phyloP scores from a whole-genome alignment of 2,329 filamentous ascomycete species.

The Penicillium sp. region DNA sequence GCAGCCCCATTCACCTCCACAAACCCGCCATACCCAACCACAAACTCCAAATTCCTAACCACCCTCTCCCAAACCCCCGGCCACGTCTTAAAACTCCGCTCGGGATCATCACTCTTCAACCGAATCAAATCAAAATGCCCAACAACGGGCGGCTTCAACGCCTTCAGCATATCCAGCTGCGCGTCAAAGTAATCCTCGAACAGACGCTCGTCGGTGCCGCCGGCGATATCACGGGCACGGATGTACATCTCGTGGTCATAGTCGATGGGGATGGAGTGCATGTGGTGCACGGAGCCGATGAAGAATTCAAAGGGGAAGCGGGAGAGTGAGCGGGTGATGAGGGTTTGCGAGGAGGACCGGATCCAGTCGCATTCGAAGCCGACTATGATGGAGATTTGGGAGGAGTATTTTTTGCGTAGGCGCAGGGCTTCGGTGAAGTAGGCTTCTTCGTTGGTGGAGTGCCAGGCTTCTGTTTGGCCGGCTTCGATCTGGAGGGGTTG shows the following conservation, averaged over 20 bases:
- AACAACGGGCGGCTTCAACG: slow-evolving; percentile 76
- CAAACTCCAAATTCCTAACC: slow-evolving; percentile 73
- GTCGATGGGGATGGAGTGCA: slow-evolving; percentile 85
- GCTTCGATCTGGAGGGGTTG: slow-evolving; percentile 36
- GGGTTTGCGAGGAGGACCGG: slow-evolving; percentile 66
- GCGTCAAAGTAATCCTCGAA: slow-evolving; percentile 87
- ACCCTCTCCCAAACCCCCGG: slow-evolving; percentile 74
- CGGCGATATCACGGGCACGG: slow-evolving; percentile 62
- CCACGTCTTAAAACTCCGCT: slow-evolving; percentile 64
- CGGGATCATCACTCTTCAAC: slow-evolving; percentile 74
- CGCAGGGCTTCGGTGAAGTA: slow-evolving; percentile 79
- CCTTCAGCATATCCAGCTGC: slow-evolving; percentile 79
- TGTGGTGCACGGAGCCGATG: slow-evolving; percentile 91
- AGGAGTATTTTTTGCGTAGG: slow-evolving; percentile 72
- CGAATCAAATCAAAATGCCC: slow-evolving; percentile 95
- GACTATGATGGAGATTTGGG: slow-evolving; percentile 77
- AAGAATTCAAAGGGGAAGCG: slow-evolving; percentile 81
- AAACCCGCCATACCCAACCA: slow-evolving; percentile 76
- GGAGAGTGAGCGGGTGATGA: slow-evolving; percentile 65
- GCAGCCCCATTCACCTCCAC: slow-evolving; percentile 89
- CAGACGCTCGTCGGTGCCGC: slow-evolving; percentile 72
- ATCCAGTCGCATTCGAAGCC: slow-evolving; percentile 97
- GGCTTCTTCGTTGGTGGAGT: slow-evolving; percentile 59
- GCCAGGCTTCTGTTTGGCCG: slow-evolving; percentile 39
- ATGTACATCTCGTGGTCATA: slow-evolving; percentile 74